phyloP scores from a whole-genome alignment of 2,329 filamentous ascomycete genomes.

The Colletotrichum somersetense region DNA sequence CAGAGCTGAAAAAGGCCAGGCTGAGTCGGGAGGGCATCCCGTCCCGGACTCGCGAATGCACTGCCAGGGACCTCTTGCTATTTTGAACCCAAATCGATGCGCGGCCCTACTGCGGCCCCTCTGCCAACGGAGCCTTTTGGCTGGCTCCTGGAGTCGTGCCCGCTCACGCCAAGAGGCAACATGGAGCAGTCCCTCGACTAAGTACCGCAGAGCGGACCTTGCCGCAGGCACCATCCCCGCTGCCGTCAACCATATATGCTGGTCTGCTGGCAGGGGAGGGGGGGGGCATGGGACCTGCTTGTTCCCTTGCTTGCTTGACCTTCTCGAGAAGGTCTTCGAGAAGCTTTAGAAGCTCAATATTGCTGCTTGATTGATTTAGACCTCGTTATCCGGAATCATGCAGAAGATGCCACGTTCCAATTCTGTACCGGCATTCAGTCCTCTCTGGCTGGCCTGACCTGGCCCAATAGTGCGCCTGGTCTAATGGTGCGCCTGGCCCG shows the following conservation, averaged over 20 bases:
- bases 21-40: background rate
- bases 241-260: conserved; percentile 12
- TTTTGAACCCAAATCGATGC: conserved; percentile 27
- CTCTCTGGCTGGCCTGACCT: background rate
- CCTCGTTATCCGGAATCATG: conserved; percentile 8
- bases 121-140: conserved; percentile 32
- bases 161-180: conserved; percentile 34
- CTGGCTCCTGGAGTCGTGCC: conserved; percentile 28
- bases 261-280: background rate
- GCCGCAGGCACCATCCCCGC: conserved; percentile 37
- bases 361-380: background rate
- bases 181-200: conserved; percentile 25
- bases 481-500: background rate
- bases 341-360: background rate
- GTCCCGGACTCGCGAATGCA: conserved; percentile 1
- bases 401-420: conserved; percentile 27
- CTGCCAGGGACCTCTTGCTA: conserved; percentile 24
- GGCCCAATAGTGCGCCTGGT: conserved; percentile 7
- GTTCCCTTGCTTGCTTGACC: background rate
- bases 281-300: conserved; percentile 6
- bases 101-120: conserved; percentile 40
- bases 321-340: background rate
- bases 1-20: background rate
- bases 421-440: conserved; percentile 3
- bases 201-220: conserved; percentile 36